A percentile compares a stretch with the other conserved stretches of the same genome.
Conservation (phyloP, 352 stramenopile genomes). For the Pythium monospermum region DNA sequence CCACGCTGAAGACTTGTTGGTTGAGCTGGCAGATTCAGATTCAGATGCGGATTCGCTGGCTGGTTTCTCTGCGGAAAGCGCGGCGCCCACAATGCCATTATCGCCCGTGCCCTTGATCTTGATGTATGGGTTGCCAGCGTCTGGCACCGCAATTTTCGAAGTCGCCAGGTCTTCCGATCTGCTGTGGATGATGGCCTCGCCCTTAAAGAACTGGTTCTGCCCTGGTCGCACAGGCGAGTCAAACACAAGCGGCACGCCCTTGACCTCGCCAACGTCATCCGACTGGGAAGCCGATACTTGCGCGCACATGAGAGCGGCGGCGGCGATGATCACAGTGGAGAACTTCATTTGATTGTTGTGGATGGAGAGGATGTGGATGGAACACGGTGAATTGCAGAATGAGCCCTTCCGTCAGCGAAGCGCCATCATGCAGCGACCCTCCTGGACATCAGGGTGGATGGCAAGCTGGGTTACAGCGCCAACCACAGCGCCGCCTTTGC, state of each 20-base stretch:
- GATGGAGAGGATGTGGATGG: not conserved
- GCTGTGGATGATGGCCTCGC: constrained; percentile 18
- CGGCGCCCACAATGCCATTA: constrained; percentile 9
- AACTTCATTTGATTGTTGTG: constrained; percentile 51
- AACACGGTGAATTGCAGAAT: constrained; percentile 16
- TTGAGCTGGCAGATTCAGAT: constrained; percentile 1
- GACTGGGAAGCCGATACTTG: constrained; percentile 12
- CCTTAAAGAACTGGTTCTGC: constrained; percentile 10
- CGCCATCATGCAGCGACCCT: too few species aligned
- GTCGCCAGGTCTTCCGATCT: constrained; percentile 18
- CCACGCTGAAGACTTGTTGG: not conserved
- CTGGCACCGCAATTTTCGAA: constrained; percentile 14
- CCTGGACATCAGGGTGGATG: too few species aligned
- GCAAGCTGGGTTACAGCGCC: too few species aligned
- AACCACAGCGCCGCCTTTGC: constrained; percentile 9
- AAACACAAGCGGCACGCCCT: constrained; percentile 14
- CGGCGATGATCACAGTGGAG: constrained; percentile 28
- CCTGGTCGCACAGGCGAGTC: constrained; percentile 2
- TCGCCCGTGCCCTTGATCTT: constrained; percentile 10
- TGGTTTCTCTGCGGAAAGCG: constrained; percentile 22
- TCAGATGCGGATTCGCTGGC: too few species aligned
- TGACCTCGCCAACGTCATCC: constrained; percentile 2
- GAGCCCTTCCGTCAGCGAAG: too few species aligned
- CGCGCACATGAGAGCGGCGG: constrained; percentile 22
- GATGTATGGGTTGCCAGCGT: constrained; percentile 17